phyloP scores from a whole-genome alignment of 768 basidiomycete genomes.

The Fibroporia radiculosa region DNA sequence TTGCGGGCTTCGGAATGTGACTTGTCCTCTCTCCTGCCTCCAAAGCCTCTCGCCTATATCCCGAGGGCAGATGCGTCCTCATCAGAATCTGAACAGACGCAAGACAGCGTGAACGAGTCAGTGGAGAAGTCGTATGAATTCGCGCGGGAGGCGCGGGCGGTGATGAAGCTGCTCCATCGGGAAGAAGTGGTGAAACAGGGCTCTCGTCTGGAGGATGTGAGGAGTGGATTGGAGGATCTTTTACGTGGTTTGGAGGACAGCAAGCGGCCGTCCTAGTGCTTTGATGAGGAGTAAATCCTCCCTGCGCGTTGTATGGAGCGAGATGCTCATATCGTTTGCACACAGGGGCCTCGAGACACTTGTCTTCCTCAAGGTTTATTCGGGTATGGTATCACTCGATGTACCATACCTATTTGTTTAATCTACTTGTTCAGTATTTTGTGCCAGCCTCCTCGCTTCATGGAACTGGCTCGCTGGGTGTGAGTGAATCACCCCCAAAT shows the following conservation, averaged over 20 bases:
- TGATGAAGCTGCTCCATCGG: slow-evolving; percentile 44
- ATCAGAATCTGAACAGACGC: background rate
- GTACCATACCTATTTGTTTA: too few relatives aligned
- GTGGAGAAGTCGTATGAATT: slow-evolving; percentile 55
- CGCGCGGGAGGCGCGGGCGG: slow-evolving; percentile 45
- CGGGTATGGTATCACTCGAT: too few relatives aligned
- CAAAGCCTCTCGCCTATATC: background rate
- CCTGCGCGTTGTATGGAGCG: too few relatives aligned
- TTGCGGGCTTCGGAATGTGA: slow-evolving; percentile 52
- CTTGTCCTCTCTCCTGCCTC: slow-evolving; percentile 25
- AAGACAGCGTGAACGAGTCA: slow-evolving; percentile 24
- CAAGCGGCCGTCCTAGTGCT: too few relatives aligned
- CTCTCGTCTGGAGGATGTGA: slow-evolving; percentile 45
- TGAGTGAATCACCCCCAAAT: too few relatives aligned
- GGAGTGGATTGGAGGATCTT: slow-evolving; percentile 48
- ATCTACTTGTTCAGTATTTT: too few relatives aligned
- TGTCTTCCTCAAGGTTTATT: too few relatives aligned
- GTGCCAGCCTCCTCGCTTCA: too few relatives aligned
- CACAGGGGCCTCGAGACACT: too few relatives aligned
- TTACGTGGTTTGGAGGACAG: slow-evolving; percentile 24
- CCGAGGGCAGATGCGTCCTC: slow-evolving; percentile 10
- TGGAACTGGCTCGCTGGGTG: too few relatives aligned
- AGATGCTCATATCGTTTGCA: too few relatives aligned
- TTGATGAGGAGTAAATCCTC: too few relatives aligned
- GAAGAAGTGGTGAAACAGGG: slow-evolving; percentile 49